These are phyloP conservation scores for Fusarium piperis DNA, from an alignment of 2,329 filamentous ascomycete genomes.

Conservation along the genomic window DNA sequence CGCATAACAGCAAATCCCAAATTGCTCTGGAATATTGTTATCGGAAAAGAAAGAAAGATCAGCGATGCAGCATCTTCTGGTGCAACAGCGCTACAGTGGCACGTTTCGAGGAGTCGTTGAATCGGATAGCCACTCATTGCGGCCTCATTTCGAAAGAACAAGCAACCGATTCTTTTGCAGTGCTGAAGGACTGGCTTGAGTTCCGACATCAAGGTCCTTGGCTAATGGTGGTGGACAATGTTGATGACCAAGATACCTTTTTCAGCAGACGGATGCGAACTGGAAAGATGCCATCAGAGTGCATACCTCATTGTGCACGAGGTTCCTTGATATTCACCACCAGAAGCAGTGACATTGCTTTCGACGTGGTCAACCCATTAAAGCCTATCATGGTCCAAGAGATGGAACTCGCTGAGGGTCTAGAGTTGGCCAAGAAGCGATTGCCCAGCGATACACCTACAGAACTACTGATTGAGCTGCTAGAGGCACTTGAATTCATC, in stretches of 20 bases:
- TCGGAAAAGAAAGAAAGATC: background rate
- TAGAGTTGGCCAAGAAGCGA: background rate
- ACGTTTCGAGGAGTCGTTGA: background rate
- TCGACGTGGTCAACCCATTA: background rate
- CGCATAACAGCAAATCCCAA: background rate
- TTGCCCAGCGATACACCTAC: background rate
- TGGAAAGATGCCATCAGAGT: background rate
- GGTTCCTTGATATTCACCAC: background rate
- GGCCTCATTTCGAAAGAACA: background rate
- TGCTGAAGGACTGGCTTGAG: background rate
- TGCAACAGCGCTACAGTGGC: background rate
- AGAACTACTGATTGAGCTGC: background rate
- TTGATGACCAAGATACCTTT: background rate
- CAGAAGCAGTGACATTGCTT: background rate
- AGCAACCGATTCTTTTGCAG: background rate
- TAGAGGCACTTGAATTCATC: background rate
- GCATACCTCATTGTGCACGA: background rate
- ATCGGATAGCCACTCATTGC: background rate
- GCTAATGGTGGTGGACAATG: background rate
- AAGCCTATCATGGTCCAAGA: background rate
- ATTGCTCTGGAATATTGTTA: background rate
- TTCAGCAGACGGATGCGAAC: background rate
- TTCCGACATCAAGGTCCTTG: background rate
- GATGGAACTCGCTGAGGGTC: background rate
- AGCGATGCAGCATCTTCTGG: background rate